Conservation (phyloP, 1,284 basidiomycete species). For the Tilletia indica region DNA sequence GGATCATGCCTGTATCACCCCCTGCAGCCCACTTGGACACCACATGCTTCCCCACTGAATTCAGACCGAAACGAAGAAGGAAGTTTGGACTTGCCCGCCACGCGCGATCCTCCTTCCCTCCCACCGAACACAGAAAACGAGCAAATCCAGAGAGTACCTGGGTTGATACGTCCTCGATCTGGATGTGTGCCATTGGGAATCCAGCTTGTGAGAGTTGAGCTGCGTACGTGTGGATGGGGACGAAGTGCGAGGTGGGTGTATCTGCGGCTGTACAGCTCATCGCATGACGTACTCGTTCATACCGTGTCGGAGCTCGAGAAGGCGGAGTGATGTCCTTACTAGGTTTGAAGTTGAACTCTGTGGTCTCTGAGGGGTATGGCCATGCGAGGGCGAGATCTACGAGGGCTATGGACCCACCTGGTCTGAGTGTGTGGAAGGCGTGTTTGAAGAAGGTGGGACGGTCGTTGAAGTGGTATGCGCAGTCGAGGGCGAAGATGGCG, state of each 20-base stretch:
- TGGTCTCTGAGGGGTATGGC: constrained; percentile 32
- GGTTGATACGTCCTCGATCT: constrained; percentile 43
- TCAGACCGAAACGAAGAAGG: constrained; percentile 34
- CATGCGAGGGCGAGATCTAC: constrained; percentile 42
- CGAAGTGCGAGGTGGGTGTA: constrained; percentile 32
- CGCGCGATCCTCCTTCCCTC: constrained; percentile 25
- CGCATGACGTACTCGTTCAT: constrained; percentile 23
- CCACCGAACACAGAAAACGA: constrained; percentile 33
- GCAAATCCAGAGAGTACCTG: constrained; percentile 48
- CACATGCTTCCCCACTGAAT: constrained; percentile 22
- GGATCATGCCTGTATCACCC: constrained; percentile 35
- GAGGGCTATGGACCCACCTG: constrained; percentile 43
- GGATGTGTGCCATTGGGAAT: constrained; percentile 25
- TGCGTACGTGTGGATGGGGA: constrained; percentile 35
- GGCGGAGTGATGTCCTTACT: constrained; percentile 25
- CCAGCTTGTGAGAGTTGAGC: constrained; percentile 29
- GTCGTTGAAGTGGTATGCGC: constrained; percentile 50
- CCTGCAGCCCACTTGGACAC: constrained; percentile 43
- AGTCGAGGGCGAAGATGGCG: constrained; percentile 50
- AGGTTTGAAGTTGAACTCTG: neutral
- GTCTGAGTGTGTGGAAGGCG: constrained; percentile 29
- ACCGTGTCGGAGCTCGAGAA: constrained; percentile 23
- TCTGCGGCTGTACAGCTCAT: constrained; percentile 30
- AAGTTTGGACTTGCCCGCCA: constrained; percentile 12
- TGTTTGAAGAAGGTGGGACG: constrained; percentile 37